Base-by-base conservation (phyloP, 2,329 filamentous ascomycete genomes). In the Botrytis deweyae region DNA sequence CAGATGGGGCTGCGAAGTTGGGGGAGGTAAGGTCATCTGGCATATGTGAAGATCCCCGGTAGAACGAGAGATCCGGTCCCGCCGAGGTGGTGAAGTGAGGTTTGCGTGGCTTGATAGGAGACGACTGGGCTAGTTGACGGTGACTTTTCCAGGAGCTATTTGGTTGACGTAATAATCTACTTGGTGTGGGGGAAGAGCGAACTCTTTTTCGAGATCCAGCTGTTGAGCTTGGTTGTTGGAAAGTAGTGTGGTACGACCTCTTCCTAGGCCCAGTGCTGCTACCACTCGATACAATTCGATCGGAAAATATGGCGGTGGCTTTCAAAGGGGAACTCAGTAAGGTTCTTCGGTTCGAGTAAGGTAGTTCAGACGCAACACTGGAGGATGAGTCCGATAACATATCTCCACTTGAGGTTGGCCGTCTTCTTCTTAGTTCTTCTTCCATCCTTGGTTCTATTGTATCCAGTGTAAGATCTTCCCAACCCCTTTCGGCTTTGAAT, bases 401-500 rank as follows among this genome's bases (percentile, higher is more conserved):
- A 80, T 97, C 94, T 80, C 90, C 91, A 79, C 86, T 86, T 78
- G 85, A 86, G 77, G 86, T 86, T 72, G 91, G 86, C 79, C 92
- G 88, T 78, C 91, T 88, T 18, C 73, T 76, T 84, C 92, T 89
- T 81, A 95, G 87, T 83, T 95, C 89, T 81, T 94, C 89, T 81
- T 95, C 92, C 76, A 95, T 86, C 82, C 91, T 92, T 70, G 94
- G 93, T 84, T 97, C 94, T 84, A 97, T 93, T 75, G 87, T 91
- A 82, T 94, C 93, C 80, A 97, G 89, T 76, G 92, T 93, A 82
- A 97, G 88, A 83, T 96, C 93, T 84, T 98, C 92, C 91, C 94
- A 97, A 82, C 95, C 95, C 85, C 97, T 92, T 84, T 97, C 94
- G 78, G 96, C 94, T 85, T 98, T 98, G 88, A 98, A 96, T 83